These are phyloP conservation scores for Geranium incanum DNA, from an alignment of 441 rosid genomes.

Conservation along the genomic window DNA sequence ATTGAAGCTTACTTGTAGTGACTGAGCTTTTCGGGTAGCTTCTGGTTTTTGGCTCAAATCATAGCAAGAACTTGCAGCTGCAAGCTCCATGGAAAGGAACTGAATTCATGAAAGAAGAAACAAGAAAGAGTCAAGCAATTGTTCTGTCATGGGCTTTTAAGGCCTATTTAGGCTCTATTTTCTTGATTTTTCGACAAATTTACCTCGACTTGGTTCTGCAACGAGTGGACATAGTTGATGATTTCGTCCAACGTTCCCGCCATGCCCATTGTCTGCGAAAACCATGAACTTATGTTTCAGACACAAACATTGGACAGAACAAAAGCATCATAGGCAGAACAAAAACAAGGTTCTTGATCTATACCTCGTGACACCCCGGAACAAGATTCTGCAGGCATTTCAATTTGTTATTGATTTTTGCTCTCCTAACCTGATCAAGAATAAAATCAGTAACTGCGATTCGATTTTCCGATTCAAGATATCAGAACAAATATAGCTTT, in stretches of 20 bases:
- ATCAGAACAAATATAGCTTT: neutral
- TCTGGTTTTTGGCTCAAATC: constrained; percentile 24
- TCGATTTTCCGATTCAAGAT: neutral
- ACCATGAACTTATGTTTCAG: constrained; percentile 16
- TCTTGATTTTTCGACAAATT: neutral
- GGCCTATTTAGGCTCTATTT: neutral
- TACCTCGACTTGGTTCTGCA: constrained; percentile 67
- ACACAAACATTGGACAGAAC: neutral
- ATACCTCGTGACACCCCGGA: constrained; percentile 55
- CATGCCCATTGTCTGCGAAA: constrained; percentile 56
- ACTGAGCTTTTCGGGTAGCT: constrained; percentile 29
- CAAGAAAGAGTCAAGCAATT: constrained; percentile 8
- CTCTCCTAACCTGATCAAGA: constrained; percentile 45
- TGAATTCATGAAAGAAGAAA: constrained; percentile 20
- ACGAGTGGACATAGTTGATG: constrained; percentile 52
- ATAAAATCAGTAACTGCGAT: constrained; percentile 1
- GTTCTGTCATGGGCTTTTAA: neutral
- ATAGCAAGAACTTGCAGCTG: constrained; percentile 38
- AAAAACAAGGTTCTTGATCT: neutral
- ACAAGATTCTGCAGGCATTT: constrained; percentile 47
- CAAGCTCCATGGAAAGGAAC: constrained; percentile 65
- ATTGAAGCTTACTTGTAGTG: constrained; percentile 3
- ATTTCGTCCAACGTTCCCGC: constrained; percentile 60
- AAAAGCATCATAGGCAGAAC: neutral
- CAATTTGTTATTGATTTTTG: constrained; percentile 46